Conservation (phyloP, 768 basidiomycete genomes). For the Mycena galericulata region DNA sequence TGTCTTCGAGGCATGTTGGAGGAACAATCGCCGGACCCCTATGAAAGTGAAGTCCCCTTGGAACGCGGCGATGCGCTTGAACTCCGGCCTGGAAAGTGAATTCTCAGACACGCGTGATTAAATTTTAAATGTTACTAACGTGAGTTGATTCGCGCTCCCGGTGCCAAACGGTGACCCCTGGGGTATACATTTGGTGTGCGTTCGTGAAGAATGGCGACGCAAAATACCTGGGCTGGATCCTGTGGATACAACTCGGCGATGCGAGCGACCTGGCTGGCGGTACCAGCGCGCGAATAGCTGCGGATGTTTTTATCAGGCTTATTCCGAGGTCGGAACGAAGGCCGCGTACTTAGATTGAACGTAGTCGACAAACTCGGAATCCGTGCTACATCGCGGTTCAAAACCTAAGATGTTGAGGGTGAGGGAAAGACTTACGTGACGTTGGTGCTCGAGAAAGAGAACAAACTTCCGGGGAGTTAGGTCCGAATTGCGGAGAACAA, state of each 20-base stretch:
- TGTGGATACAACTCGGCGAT: constrained; percentile 9
- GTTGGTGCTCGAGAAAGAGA: constrained; percentile 34
- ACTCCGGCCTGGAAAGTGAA: constrained; percentile 48
- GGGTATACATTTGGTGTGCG: neutral
- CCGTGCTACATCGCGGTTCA: constrained; percentile 35
- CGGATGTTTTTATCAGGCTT: neutral
- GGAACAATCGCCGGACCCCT: constrained; percentile 48
- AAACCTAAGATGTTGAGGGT: constrained; percentile 1
- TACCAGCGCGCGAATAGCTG: neutral
- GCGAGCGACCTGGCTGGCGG: neutral
- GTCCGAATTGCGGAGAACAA: too few relatives aligned
- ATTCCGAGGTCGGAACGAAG: too few relatives aligned
- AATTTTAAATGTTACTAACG: neutral
- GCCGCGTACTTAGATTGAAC: neutral
- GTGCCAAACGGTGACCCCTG: constrained; percentile 25
- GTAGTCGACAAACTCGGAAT: constrained; percentile 1
- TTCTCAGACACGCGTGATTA: neutral
- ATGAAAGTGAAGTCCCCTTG: constrained; percentile 52
- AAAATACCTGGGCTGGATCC: constrained; percentile 7
- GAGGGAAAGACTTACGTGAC: constrained; percentile 32
- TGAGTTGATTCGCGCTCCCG: constrained; percentile 4
- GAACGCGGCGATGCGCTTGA: constrained; percentile 53
- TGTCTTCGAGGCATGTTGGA: constrained; percentile 43
- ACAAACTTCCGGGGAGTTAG: too few relatives aligned
- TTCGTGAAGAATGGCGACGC: neutral